Conservation (phyloP, 352 stramenopile species). For the Phytophthora aleatoria region DNA sequence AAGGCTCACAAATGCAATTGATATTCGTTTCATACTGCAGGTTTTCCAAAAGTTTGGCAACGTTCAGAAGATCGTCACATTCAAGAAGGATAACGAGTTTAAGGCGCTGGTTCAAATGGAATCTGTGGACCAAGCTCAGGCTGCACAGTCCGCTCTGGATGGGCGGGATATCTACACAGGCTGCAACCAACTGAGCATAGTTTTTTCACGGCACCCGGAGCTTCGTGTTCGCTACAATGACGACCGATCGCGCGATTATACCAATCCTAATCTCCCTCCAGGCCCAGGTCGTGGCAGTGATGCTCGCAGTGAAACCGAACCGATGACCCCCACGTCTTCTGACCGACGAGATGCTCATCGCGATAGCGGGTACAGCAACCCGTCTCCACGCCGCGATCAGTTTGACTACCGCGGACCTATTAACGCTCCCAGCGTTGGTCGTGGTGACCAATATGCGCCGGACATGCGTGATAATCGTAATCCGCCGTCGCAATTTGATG, state of each 20-base stretch:
- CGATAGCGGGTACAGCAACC: conserved; percentile 26
- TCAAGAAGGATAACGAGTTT: conserved; percentile 85
- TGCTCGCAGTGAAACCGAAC: conserved; percentile 15
- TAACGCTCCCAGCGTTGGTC: conserved; percentile 16
- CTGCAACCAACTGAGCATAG: conserved; percentile 83
- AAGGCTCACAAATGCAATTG: conserved; percentile 1
- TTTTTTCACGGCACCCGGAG: conserved; percentile 74
- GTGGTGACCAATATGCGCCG: conserved; percentile 29
- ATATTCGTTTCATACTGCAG: conserved; percentile 18
- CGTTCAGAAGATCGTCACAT: conserved; percentile 83
- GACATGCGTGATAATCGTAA: conserved; percentile 25
- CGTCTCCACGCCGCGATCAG: conserved; percentile 27
- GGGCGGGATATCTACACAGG: conserved; percentile 87
- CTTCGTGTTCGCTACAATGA: conserved; percentile 81
- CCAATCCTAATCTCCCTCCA: conserved; percentile 70
- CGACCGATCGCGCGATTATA: conserved; percentile 74
- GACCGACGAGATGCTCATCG: conserved; percentile 24
- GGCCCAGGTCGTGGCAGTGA: conserved; percentile 37
- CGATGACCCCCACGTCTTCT: conserved; percentile 3
- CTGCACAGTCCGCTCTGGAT: conserved; percentile 71
- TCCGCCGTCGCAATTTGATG: conserved; percentile 28
- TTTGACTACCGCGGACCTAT: conserved; percentile 18
- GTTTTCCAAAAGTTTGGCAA: conserved; percentile 88
- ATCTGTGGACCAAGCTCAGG: conserved; percentile 69
- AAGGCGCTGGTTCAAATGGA: conserved; percentile 85